A percentile compares a stretch with the other conserved stretches of the same genome.
These are phyloP conservation scores for Stereocaulon alpinum DNA, from an alignment of 495 filamentous ascomycete genomes.

Conservation along the genomic window DNA sequence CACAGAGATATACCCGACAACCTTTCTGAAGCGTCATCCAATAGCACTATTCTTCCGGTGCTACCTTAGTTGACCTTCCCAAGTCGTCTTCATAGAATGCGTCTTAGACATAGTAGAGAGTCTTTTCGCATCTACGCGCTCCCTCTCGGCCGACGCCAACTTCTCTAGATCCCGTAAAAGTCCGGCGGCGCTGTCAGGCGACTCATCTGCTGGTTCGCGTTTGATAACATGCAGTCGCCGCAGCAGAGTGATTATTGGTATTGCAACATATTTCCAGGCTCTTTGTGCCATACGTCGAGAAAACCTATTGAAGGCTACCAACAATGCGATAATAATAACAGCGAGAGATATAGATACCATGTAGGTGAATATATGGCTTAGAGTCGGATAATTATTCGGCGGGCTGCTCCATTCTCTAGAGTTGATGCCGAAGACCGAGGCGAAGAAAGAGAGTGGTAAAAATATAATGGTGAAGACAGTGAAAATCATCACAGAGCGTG, in stretches of 20 bases:
- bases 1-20: not conserved
- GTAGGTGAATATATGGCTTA: slow-evolving; percentile 31
- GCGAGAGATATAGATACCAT: slow-evolving; percentile 30
- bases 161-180: slow-evolving; percentile 8
- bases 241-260: not conserved
- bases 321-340: slow-evolving; percentile 34
- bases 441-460: slow-evolving; percentile 57
- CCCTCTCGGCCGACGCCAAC: not conserved
- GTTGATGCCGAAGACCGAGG: slow-evolving; percentile 57
- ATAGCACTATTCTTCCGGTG: not conserved
- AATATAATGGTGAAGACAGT: slow-evolving; percentile 61
- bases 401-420: slow-evolving; percentile 50
- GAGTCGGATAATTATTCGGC: slow-evolving; percentile 22
- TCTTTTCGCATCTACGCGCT: not conserved
- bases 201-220: not conserved
- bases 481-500: slow-evolving; percentile 57
- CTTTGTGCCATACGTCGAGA: slow-evolving; percentile 28
- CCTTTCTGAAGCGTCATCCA: not conserved
- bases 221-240: not conserved
- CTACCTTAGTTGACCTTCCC: slow-evolving; percentile 5
- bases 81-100: slow-evolving; percentile 9
- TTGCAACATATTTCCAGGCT: slow-evolving; percentile 22
- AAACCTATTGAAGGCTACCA: slow-evolving; percentile 35
- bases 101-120: slow-evolving; percentile 10
- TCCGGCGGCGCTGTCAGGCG: not conserved